Base-by-base conservation (phyloP, 2,329 filamentous ascomycete genomes). In the Colletotrichum sp. region DNA sequence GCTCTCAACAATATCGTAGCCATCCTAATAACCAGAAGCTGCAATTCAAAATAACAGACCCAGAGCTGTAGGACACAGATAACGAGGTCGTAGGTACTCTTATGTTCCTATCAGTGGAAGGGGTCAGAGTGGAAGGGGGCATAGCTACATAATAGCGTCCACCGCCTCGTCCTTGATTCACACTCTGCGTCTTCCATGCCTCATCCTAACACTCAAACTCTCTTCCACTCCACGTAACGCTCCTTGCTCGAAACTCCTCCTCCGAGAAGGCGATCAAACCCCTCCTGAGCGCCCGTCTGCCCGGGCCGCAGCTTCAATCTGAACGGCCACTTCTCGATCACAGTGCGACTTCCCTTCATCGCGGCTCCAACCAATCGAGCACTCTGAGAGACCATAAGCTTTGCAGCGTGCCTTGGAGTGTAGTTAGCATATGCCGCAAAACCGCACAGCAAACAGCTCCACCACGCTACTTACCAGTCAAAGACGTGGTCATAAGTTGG, bases 151-250 rank as follows among this genome's bases (percentile, higher is more conserved):
- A 9, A 30, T 30, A 3, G 2, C 2, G 30, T 30, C 30, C 30
- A 30, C 7, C 2, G 7, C 8, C 8, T 30, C 2, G 1, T 30
- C 30, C 30, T 3, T 30, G 30, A 30, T 30, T 30, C 6, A 6
- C 28, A 30, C 28, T 30, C 28, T 4, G 24, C 5, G 4, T 34
- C 4, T 14, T 34, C 34, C 12, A 34, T 34, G 13, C 34, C 34
- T 34, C 13, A 34, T 34, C 12, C 34, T 34, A 12, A 34, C 34
- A 14, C 34, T 34, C 16, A 64, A 26, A 43, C 32, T 61, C 78
- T 79, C 71, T 79, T 76, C 78, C 82, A 82, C 71, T 85, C 83
- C 36, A 84, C 75, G 73, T 84, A 84, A n/a, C 82, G 70, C 73
- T 83, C 80, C 18, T 69, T 67, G 1, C 80, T 79, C 1, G 48